These are phyloP conservation scores for Kluyveromyces aestuarii DNA, from an alignment of 805 yeast species.

Conservation along the genomic window DNA sequence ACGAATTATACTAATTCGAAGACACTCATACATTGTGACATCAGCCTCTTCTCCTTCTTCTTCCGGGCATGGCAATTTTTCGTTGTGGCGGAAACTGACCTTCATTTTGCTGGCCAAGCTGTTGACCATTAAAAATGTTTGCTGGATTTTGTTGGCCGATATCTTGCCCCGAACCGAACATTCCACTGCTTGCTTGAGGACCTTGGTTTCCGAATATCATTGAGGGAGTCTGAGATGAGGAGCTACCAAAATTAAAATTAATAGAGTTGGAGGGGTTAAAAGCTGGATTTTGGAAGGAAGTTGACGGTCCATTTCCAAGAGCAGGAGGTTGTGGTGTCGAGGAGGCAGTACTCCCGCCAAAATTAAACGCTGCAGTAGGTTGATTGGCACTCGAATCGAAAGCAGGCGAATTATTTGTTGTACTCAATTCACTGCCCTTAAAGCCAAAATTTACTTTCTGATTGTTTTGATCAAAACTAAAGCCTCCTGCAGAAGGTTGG, in stretches of 20 bases:
- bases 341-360: slow-evolving; percentile 5
- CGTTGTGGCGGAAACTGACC: slow-evolving; percentile 1
- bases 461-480: slow-evolving; percentile 7
- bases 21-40: neutral
- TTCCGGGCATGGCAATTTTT: slow-evolving; percentile 6
- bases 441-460: slow-evolving; percentile 7
- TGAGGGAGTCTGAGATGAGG: slow-evolving; percentile 6
- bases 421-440: slow-evolving; percentile 3
- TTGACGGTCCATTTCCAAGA: slow-evolving; percentile 6
- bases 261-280: slow-evolving; percentile 20
- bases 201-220: slow-evolving; percentile 4
- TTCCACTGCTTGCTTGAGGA: slow-evolving; percentile 12
- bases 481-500: slow-evolving; percentile 3
- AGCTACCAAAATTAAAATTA: slow-evolving; percentile 20
- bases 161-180: slow-evolving; percentile 14
- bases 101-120: neutral
- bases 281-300: slow-evolving; percentile 8
- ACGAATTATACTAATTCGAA: no score
- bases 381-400: slow-evolving; percentile 14
- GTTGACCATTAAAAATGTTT: slow-evolving; percentile 1
- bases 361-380: slow-evolving; percentile 5
- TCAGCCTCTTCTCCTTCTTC: slow-evolving; percentile 2
- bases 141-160: slow-evolving; percentile 4
- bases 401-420: slow-evolving; percentile 13
- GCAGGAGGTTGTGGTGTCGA: slow-evolving; percentile 6